Evolutionary conservation across 768 basidiomycete genomes (phyloP).

Genomic region (Floccularia luteovirens): DNA sequence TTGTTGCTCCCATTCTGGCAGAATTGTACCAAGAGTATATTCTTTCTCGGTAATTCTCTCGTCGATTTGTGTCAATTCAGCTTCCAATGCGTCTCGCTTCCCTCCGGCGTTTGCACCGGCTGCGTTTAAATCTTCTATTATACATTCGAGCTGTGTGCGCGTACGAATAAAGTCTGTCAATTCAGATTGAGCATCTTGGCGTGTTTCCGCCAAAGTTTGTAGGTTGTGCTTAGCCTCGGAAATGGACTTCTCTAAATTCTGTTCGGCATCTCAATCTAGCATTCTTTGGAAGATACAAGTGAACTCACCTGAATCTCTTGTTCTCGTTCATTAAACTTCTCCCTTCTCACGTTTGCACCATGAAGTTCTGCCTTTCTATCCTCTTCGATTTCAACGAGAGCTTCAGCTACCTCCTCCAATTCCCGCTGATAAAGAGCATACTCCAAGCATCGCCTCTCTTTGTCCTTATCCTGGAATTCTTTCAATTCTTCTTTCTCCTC

Average conservation of each 20-base stretch:
- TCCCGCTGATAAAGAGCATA: conserved; percentile 92
- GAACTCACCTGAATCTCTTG: conserved; percentile 71
- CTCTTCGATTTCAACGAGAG: conserved; percentile 79
- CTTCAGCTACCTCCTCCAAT: conserved; percentile 79
- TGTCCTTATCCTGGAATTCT: conserved; percentile 94
- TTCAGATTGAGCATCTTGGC: conserved; percentile 74
- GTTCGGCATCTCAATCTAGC: conserved; percentile 4
- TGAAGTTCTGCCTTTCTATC: conserved; percentile 81
- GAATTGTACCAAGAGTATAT: conserved; percentile 47
- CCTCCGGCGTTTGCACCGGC: conserved; percentile 61
- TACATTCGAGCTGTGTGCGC: conserved; percentile 81
- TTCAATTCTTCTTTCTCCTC: conserved; percentile 98
- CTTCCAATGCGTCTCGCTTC: conserved; percentile 52
- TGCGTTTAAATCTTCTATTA: conserved; percentile 66
- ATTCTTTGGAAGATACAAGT: neutral
- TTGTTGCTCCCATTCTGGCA: conserved; percentile 65
- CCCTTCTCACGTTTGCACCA: conserved; percentile 71
- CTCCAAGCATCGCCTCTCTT: conserved; percentile 88
- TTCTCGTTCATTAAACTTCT: conserved; percentile 78
- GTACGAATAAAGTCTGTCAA: conserved; percentile 81
- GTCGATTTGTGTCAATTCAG: conserved; percentile 56
- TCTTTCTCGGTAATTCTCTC: conserved; percentile 59
- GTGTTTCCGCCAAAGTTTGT: conserved; percentile 62
- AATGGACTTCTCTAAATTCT: conserved; percentile 73
- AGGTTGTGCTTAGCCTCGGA: conserved; percentile 62